Evolutionary conservation across 306 rosid species (phyloP).

Genomic region (Lupinus albus): DNA sequence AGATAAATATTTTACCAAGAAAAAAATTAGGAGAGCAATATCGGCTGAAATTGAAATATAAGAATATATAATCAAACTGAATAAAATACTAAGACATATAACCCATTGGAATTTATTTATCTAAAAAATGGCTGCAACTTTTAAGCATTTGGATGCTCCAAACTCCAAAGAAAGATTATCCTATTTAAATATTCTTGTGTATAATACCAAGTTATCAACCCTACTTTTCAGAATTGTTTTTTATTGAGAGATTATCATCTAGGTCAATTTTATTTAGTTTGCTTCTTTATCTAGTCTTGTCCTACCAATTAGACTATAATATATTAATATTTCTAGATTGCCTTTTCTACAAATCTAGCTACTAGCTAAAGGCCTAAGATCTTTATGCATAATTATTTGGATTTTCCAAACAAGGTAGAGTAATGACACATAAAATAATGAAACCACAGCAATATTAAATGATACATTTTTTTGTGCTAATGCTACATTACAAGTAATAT

Average conservation of each 20-base stretch:
- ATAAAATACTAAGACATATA: background rate
- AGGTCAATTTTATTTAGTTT: background rate
- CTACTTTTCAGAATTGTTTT: conserved; percentile 2
- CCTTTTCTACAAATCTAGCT: background rate
- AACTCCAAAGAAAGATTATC: conserved; percentile 22
- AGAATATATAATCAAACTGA: too few species aligned
- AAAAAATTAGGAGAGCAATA: too few species aligned
- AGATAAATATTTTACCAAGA: too few species aligned
- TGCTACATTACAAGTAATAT: too few species aligned
- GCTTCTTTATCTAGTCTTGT: background rate
- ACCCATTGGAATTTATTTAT: background rate
- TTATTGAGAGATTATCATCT: background rate
- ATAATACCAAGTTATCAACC: background rate
- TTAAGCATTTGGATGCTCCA: conserved; percentile 14
- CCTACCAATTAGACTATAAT: conserved; percentile 12
- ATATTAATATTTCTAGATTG: conserved; percentile 22
- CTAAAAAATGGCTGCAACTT: conserved; percentile 13
- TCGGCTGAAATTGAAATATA: too few species aligned
- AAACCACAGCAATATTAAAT: too few species aligned
- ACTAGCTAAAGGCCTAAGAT: background rate
- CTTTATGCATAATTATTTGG: background rate
- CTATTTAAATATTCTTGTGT: background rate
- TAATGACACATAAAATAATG: too few species aligned
- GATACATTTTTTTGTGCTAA: too few species aligned
- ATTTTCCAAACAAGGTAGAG: background rate